Conservation (phyloP, 2,329 filamentous ascomycete genomes). For the Capronia coronata region DNA sequence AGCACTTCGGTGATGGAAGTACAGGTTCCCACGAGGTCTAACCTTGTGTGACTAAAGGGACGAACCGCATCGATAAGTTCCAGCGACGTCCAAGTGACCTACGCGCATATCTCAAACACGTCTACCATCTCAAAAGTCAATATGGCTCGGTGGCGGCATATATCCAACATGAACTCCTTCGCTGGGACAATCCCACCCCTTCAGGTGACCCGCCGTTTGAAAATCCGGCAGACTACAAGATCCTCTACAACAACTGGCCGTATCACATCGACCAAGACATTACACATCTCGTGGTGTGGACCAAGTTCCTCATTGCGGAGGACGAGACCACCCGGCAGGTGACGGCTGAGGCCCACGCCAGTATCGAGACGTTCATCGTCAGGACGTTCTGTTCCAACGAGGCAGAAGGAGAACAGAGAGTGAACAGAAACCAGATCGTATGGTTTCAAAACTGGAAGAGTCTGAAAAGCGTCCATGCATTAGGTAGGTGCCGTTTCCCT, state of each 20-base stretch:
- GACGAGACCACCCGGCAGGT: constrained; percentile 61
- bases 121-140: constrained; percentile 54
- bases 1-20: neutral
- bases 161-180: constrained; percentile 62
- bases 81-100: constrained; percentile 70
- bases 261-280: constrained; percentile 76
- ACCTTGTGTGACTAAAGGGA: constrained; percentile 33
- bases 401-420: constrained; percentile 25
- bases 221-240: constrained; percentile 49
- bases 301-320: constrained; percentile 73
- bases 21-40: neutral
- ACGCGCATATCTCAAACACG: constrained; percentile 68
- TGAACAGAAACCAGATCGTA: constrained; percentile 49
- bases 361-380: constrained; percentile 66
- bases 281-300: constrained; percentile 86
- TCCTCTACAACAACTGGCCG: constrained; percentile 88
- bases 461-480: constrained; percentile 75
- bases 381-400: constrained; percentile 56
- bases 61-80: constrained; percentile 69
- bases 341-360: constrained; percentile 54
- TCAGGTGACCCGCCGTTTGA: constrained; percentile 39
- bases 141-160: constrained; percentile 76
- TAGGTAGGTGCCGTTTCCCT: constrained; percentile 36
- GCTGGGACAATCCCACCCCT: constrained; percentile 53
- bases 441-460: constrained; percentile 94